Conservation (phyloP, 768 basidiomycete genomes). For the Mycena floridula region DNA sequence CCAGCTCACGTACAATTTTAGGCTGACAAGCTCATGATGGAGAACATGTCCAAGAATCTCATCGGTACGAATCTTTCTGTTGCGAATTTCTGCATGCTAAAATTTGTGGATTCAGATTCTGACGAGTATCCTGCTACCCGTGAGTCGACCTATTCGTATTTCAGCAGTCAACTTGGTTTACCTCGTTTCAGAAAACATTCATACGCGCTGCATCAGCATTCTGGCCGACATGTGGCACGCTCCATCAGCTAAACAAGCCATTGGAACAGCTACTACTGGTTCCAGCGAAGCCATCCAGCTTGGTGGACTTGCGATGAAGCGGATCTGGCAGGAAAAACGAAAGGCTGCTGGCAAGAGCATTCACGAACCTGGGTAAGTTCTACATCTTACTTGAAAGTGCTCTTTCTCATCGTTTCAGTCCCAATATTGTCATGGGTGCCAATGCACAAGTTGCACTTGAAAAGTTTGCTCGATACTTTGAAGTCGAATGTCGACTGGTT, state of each 20-base stretch:
- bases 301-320: conserved; percentile 73
- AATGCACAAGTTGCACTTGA: conserved; percentile 70
- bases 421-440: conserved; percentile 63
- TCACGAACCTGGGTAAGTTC: conserved; percentile 64
- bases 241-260: conserved; percentile 51
- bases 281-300: conserved; percentile 70
- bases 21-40: conserved; percentile 49
- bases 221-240: conserved; percentile 66
- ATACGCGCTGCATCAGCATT: conserved; percentile 43
- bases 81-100: conserved; percentile 10
- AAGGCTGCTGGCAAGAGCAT: conserved; percentile 64
- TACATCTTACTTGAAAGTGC: neutral
- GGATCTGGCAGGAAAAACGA: conserved; percentile 60
- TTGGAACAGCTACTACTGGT: conserved; percentile 70
- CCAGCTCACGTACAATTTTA: too few relatives aligned
- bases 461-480: conserved; percentile 68
- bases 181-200: conserved; percentile 37
- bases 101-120: conserved; percentile 17
- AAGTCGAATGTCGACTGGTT: conserved; percentile 56
- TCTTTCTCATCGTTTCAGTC: conserved; percentile 23
- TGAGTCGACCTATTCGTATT: conserved; percentile 18
- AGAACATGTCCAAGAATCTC: conserved; percentile 63
- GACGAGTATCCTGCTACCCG: conserved; percentile 70
- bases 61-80: conserved; percentile 29
- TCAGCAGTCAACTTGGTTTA: neutral